These are phyloP conservation scores for Tetrapisispora arboricola DNA, from an alignment of 805 yeast genomes.

Conservation along the genomic window DNA sequence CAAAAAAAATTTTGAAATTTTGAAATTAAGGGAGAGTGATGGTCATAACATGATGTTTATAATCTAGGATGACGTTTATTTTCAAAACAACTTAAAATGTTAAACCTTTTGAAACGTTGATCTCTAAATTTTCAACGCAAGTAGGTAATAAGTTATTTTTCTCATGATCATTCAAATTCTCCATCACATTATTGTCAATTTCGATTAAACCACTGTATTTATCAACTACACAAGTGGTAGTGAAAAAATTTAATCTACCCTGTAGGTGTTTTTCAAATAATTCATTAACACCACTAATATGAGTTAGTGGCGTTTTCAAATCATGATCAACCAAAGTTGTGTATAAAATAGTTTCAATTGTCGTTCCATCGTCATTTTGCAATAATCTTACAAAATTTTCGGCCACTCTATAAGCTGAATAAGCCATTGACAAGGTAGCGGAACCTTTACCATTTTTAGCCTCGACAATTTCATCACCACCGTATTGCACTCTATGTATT, in stretches of 20 bases:
- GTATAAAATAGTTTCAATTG: constrained; percentile 1
- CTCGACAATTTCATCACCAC: constrained; percentile 83
- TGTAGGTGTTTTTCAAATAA: background rate
- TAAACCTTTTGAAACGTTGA: constrained; percentile 17
- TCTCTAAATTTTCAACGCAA: constrained; percentile 17
- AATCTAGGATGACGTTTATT: no score
- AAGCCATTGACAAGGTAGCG: constrained; percentile 80
- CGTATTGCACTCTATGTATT: constrained; percentile 72
- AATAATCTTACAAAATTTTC: constrained; percentile 20
- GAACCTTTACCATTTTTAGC: constrained; percentile 81
- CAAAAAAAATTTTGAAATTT: no score
- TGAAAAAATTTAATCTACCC: constrained; percentile 35
- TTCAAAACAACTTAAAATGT: no score
- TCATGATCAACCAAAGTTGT: background rate
- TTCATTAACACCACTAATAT: constrained; percentile 11
- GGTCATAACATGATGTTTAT: no score
- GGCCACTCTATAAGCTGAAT: constrained; percentile 70
- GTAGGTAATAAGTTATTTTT: constrained; percentile 29
- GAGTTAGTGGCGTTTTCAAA: background rate
- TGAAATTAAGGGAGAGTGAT: no score
- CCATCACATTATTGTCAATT: constrained; percentile 45
- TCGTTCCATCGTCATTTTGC: background rate
- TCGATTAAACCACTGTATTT: constrained; percentile 40
- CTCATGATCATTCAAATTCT: constrained; percentile 42
- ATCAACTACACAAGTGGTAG: constrained; percentile 52